Conservation (phyloP, 1,284 basidiomycete genomes). For the Moesziomyces sp. region DNA sequence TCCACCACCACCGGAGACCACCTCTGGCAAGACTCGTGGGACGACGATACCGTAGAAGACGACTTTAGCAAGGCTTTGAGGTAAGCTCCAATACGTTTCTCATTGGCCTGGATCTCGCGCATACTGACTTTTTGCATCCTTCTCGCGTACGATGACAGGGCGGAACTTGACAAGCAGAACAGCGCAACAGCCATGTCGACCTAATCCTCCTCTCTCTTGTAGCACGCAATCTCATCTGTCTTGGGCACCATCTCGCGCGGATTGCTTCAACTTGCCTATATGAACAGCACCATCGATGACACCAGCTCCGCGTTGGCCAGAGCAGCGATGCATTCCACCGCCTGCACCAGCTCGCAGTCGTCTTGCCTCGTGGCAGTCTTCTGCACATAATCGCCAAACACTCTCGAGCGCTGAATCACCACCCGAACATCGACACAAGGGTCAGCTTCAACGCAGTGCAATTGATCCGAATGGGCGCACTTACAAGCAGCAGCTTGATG, state of each 20-base stretch:
- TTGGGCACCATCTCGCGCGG: background rate
- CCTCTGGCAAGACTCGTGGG: constrained; percentile 99
- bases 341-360: constrained; percentile 26
- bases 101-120: background rate
- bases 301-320: constrained; percentile 23
- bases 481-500: constrained; percentile 31
- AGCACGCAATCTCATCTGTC: constrained; percentile 1
- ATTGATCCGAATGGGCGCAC: background rate
- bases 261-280: constrained; percentile 8
- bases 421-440: background rate
- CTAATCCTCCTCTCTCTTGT: constrained; percentile 8
- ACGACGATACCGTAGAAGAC: constrained; percentile 97
- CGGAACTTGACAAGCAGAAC: constrained; percentile 55
- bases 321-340: constrained; percentile 38
- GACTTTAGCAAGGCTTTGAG: constrained; percentile 94
- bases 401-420: constrained; percentile 10
- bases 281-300: constrained; percentile 25
- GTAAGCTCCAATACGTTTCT: constrained; percentile 69
- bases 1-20: constrained; percentile 70
- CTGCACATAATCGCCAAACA: constrained; percentile 15
- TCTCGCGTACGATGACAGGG: constrained; percentile 17
- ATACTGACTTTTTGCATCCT: background rate
- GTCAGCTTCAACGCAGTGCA: background rate
- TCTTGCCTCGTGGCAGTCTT: background rate
- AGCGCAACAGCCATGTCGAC: constrained; percentile 54